Conservation (phyloP, 2,329 filamentous ascomycete species). For the Aspergillus sp. region DNA sequence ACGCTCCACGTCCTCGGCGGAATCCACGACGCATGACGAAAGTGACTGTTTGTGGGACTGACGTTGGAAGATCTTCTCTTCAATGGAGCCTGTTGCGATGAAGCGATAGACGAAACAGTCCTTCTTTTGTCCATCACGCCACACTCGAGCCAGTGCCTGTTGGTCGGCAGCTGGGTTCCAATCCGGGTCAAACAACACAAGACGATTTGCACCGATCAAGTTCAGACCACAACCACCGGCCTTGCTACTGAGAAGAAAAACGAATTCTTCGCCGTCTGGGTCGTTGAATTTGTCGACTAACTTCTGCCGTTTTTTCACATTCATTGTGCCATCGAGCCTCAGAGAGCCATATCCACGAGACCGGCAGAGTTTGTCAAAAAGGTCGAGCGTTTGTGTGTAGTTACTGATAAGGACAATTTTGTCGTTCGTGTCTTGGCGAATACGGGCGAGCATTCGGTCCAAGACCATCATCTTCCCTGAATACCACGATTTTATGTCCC, state of each 20-base stretch:
- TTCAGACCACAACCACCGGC: constrained; percentile 96
- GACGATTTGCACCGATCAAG: constrained; percentile 87
- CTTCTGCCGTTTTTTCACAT: constrained; percentile 93
- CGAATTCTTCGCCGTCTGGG: constrained; percentile 81
- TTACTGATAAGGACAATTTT: constrained; percentile 99
- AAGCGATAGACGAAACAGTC: constrained; percentile 99
- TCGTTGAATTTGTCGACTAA: constrained; percentile 98
- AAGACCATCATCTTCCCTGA: constrained; percentile 98
- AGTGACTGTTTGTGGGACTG: constrained; percentile 97
- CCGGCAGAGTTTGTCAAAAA: constrained; percentile 89
- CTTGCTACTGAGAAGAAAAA: constrained; percentile 95
- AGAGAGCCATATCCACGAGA: constrained; percentile 79
- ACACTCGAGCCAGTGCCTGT: constrained; percentile 93
- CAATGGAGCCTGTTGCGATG: constrained; percentile 95
- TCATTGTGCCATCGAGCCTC: constrained; percentile 95
- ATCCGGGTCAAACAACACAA: constrained; percentile 93
- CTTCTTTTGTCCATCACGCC: constrained; percentile 98
- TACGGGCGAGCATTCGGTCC: constrained; percentile 95
- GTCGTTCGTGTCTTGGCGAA: constrained; percentile 94
- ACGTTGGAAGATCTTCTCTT: constrained; percentile 98
- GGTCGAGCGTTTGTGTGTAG: constrained; percentile 92
- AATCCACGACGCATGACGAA: constrained; percentile 94
- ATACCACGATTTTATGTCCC: constrained; percentile 92
- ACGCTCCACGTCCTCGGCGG: constrained; percentile 92
- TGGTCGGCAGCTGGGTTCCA: constrained; percentile 99